Evolutionary conservation across 768 basidiomycete species (phyloP).

Genomic region (Lentinula sp.): DNA sequence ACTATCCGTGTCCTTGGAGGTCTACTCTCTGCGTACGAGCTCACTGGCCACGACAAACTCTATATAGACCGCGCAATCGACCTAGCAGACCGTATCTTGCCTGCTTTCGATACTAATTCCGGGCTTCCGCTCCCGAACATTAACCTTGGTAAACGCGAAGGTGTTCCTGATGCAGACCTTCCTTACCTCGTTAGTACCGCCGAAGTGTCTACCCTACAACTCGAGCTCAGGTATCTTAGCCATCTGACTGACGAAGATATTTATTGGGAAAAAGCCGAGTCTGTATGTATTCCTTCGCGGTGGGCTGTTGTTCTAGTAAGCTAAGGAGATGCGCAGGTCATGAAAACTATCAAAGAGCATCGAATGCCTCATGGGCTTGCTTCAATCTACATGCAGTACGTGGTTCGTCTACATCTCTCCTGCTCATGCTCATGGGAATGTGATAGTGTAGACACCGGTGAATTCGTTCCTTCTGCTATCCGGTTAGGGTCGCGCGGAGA

Average conservation of each 20-base stretch:
- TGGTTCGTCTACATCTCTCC: constrained; percentile 12
- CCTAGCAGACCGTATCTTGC: constrained; percentile 80
- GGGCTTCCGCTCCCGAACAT: constrained; percentile 79
- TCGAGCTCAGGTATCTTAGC: constrained; percentile 88
- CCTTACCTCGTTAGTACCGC: constrained; percentile 68
- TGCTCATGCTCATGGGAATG: neutral
- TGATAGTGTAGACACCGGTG: constrained; percentile 27
- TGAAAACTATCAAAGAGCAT: constrained; percentile 61
- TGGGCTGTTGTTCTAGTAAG: neutral
- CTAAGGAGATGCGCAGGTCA: constrained; percentile 32
- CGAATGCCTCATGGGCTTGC: constrained; percentile 67
- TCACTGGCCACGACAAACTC: constrained; percentile 60
- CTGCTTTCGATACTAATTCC: constrained; percentile 74
- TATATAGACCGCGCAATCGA: constrained; percentile 77
- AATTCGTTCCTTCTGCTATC: constrained; percentile 60
- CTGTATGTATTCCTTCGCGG: constrained; percentile 31
- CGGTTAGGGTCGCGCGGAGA: constrained; percentile 90
- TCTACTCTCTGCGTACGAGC: constrained; percentile 78
- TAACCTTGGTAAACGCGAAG: constrained; percentile 61
- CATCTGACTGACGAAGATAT: constrained; percentile 66
- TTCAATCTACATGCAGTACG: constrained; percentile 79
- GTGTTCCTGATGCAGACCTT: constrained; percentile 54
- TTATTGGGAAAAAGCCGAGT: constrained; percentile 81
- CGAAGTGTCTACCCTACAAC: constrained; percentile 83
- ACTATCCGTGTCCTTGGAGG: constrained; percentile 93